These are phyloP conservation scores for Lentinula edodes DNA, from an alignment of 768 basidiomycete genomes.

Conservation along the genomic window DNA sequence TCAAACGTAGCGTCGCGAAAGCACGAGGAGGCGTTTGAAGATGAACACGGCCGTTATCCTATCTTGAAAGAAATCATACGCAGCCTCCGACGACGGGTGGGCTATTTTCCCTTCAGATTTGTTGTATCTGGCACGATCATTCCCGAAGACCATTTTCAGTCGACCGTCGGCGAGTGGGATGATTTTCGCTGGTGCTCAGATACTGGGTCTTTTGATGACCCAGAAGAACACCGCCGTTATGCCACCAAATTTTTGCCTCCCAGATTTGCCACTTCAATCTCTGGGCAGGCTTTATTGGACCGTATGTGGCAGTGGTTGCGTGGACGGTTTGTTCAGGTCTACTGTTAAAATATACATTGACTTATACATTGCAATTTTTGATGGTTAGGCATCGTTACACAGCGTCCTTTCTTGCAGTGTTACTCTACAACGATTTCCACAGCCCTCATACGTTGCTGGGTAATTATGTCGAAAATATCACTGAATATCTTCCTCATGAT, in stretches of 20 bases:
- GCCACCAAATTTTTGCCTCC: constrained; percentile 4
- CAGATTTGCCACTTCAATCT: not conserved
- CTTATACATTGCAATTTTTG: not conserved
- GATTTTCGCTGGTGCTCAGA: constrained; percentile 7
- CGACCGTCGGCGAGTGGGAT: not conserved
- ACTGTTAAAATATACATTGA: not conserved
- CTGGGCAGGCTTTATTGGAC: not conserved
- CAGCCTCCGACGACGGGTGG: not conserved
- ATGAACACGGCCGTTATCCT: not conserved
- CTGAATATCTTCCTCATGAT: not conserved
- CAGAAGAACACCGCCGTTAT: not conserved
- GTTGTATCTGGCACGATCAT: constrained; percentile 1
- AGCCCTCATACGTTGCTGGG: not conserved
- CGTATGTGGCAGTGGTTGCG: constrained; percentile 12
- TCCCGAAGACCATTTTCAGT: not conserved
- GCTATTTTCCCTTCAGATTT: not conserved
- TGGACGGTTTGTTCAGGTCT: constrained; percentile 3
- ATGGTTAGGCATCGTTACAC: not conserved
- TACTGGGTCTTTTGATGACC: constrained; percentile 7
- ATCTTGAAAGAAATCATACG: constrained; percentile 5
- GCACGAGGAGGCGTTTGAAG: not conserved
- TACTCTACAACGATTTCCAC: not conserved
- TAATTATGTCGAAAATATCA: not conserved
- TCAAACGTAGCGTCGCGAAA: not conserved
- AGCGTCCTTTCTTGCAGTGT: not conserved